phyloP scores from a whole-genome alignment of 495 filamentous ascomycete species.

The Xylona heveae region DNA sequence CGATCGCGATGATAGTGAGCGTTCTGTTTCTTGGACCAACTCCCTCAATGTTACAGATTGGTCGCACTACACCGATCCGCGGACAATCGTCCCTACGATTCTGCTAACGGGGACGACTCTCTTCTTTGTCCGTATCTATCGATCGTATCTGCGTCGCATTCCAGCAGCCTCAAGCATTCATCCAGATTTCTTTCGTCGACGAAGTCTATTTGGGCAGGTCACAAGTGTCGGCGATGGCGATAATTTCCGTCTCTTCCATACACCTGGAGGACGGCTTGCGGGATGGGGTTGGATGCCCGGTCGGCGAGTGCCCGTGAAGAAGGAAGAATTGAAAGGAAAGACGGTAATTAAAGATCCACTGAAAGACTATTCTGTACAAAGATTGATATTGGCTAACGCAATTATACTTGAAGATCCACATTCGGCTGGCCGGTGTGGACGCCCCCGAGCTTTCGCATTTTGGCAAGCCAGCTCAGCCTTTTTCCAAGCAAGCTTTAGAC shows the following conservation, averaged over 20 bases:
- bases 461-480: slow-evolving; percentile 70
- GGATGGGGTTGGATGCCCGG: slow-evolving; percentile 84
- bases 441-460: slow-evolving; percentile 89
- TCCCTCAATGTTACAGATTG: slow-evolving; percentile 35
- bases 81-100: slow-evolving; percentile 42
- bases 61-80: slow-evolving; percentile 37
- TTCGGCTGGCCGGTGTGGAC: slow-evolving; percentile 80
- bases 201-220: slow-evolving; percentile 62
- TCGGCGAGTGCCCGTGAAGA: slow-evolving; percentile 46
- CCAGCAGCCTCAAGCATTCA: slow-evolving; percentile 51
- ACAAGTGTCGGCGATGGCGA: slow-evolving; percentile 94
- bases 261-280: slow-evolving; percentile 62
- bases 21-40: slow-evolving; percentile 24
- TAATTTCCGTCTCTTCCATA: slow-evolving; percentile 84
- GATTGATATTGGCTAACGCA: too few relatives aligned
- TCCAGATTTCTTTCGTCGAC: slow-evolving; percentile 40
- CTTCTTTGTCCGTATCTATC: slow-evolving; percentile 36
- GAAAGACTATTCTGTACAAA: too few relatives aligned
- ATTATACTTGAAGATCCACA: slow-evolving; percentile 33
- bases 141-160: slow-evolving; percentile 60
- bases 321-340: slow-evolving; percentile 44
- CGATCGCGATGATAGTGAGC: slow-evolving; percentile 13
- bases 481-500: slow-evolving; percentile 50
- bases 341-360: slow-evolving; percentile 36
- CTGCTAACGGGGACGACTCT: slow-evolving; percentile 50